phyloP scores from a whole-genome alignment of 169 alveolate genomes.

The Eimeria maxima region DNA sequence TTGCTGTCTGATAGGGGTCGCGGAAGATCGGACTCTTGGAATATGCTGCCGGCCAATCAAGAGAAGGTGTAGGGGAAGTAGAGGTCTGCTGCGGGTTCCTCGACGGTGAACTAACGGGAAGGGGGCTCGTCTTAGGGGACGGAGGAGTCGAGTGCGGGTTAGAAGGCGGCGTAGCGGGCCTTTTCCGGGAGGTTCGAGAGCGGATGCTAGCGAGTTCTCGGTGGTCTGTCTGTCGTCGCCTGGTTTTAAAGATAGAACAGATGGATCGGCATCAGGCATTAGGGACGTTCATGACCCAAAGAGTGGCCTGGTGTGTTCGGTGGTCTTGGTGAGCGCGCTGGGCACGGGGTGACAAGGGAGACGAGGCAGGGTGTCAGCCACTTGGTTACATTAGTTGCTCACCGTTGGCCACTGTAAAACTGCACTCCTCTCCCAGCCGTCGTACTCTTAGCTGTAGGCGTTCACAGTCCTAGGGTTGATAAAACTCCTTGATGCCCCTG shows the following conservation, averaged over 20 bases:
- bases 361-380: not conserved
- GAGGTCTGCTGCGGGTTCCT: not conserved
- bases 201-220: slow-evolving; percentile 8
- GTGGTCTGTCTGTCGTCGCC: not conserved
- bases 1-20: not conserved
- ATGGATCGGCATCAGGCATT: not conserved
- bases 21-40: slow-evolving; percentile 11
- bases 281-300: not conserved
- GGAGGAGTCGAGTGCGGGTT: too few species aligned
- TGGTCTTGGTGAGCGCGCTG: not conserved
- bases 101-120: not conserved
- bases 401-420: not conserved
- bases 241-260: not conserved
- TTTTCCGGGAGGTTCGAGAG: not conserved
- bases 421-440: not conserved
- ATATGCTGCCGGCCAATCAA: slow-evolving; percentile 17
- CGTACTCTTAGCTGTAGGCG: not conserved
- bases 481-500: slow-evolving; percentile 1
- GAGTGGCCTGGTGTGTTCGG: not conserved
- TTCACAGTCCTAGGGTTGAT: not conserved
- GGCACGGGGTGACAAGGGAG: not conserved
- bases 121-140: not conserved
- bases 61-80: not conserved
- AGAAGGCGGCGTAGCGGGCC: not conserved
- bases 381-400: not conserved